Evolutionary conservation across 148 eudicot species (phyloP).

Genomic region (Rhododendron kiyosumense): DNA sequence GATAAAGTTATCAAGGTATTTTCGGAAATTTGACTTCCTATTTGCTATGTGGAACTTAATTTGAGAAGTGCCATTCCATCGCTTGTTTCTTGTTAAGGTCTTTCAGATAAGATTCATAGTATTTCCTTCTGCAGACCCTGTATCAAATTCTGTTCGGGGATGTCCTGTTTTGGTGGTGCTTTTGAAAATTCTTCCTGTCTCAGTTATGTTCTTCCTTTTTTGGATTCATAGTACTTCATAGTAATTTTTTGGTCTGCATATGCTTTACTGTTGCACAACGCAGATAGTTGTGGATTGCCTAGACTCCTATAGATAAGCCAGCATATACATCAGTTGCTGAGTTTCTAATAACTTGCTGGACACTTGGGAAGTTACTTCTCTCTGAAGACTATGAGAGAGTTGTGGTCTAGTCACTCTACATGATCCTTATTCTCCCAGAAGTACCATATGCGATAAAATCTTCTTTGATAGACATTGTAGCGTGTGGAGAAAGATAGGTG

Average conservation of each 20-base stretch:
- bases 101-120: not conserved
- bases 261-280: not conserved
- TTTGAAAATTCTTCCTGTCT: not conserved
- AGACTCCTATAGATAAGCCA: not conserved
- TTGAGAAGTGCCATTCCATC: conserved; percentile 2
- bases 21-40: conserved; percentile 1
- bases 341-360: not conserved
- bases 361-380: not conserved
- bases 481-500: not conserved
- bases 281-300: not conserved
- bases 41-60: not conserved
- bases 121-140: not conserved
- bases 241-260: not conserved
- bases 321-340: not conserved
- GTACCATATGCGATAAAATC: not conserved
- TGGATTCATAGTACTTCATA: not conserved
- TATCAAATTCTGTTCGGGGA: not conserved
- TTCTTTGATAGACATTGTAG: not conserved
- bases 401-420: not conserved
- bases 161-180: conserved; percentile 3
- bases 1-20: conserved; percentile 56
- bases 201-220: not conserved
- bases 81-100: not conserved
- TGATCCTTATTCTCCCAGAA: not conserved
- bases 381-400: not conserved